phyloP scores from a whole-genome alignment of 768 basidiomycete genomes.

The Polyporus arcularius region DNA sequence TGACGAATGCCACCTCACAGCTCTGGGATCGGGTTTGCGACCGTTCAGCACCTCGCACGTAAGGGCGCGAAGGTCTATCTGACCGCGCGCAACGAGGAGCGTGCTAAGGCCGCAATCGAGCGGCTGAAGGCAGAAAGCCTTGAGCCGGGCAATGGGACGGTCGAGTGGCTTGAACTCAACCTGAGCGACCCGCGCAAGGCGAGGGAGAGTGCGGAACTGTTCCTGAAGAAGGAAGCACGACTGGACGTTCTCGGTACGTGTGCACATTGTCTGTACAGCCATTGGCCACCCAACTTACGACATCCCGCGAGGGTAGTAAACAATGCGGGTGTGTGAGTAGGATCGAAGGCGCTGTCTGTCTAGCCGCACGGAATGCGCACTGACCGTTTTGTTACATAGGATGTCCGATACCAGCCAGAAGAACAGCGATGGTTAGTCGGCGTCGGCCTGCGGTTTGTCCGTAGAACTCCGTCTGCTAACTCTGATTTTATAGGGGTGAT shows the following conservation, averaged over 20 bases:
- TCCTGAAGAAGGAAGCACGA: slow-evolving; percentile 41
- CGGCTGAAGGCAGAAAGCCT: slow-evolving; percentile 35
- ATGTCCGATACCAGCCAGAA: slow-evolving; percentile 11
- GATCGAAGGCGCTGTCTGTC: not conserved
- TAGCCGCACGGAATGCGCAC: not conserved
- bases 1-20: slow-evolving; percentile 18
- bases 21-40: slow-evolving; percentile 40
- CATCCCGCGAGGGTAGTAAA: slow-evolving; percentile 39
- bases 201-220: slow-evolving; percentile 37
- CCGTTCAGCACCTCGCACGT: slow-evolving; percentile 38
- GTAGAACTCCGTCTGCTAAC: not conserved
- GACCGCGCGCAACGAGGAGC: slow-evolving; percentile 35
- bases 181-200: slow-evolving; percentile 38
- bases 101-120: slow-evolving; percentile 34
- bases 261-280: not conserved
- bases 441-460: not conserved
- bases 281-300: not conserved
- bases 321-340: slow-evolving; percentile 52
- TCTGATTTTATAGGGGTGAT: slow-evolving; percentile 35
- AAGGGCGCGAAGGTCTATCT: slow-evolving; percentile 47
- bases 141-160: slow-evolving; percentile 30
- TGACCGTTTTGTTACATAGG: not conserved
- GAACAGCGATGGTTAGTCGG: slow-evolving; percentile 30
- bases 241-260: slow-evolving; percentile 45
- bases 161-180: slow-evolving; percentile 41